Evolutionary conservation across 2,329 filamentous ascomycete genomes (phyloP).

Genomic region (Xylariaceae sp.): DNA sequence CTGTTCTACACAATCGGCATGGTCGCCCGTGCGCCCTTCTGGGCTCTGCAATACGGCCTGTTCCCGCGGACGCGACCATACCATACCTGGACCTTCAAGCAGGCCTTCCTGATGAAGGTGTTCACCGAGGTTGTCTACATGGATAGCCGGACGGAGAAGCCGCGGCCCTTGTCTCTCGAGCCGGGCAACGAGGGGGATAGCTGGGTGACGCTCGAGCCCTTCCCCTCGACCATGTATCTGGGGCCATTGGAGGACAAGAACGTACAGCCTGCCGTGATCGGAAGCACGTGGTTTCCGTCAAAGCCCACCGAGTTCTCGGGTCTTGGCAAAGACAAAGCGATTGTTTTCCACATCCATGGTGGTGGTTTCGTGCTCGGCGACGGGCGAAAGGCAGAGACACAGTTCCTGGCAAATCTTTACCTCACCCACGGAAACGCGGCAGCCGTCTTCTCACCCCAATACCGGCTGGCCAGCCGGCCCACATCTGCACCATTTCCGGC

Average conservation of each 20-base stretch:
- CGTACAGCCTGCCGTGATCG: slow-evolving; percentile 22
- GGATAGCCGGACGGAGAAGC: slow-evolving; percentile 9
- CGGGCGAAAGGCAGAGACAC: slow-evolving; percentile 13
- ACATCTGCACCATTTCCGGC: slow-evolving; percentile 42
- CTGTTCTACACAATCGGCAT: slow-evolving; percentile 12
- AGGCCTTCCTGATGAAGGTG: slow-evolving; percentile 14
- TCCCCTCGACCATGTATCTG: slow-evolving; percentile 17
- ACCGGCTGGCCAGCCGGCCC: slow-evolving; percentile 39
- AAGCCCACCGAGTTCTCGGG: slow-evolving; percentile 10
- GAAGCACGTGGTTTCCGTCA: slow-evolving; percentile 28
- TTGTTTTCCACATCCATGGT: slow-evolving; percentile 26
- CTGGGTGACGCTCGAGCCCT: slow-evolving; percentile 17
- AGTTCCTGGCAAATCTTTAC: slow-evolving; percentile 23
- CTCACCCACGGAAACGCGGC: slow-evolving; percentile 33
- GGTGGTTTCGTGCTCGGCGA: slow-evolving; percentile 23
- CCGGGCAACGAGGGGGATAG: slow-evolving; percentile 19
- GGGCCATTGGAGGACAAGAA: slow-evolving; percentile 18
- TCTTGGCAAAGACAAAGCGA: too few species aligned
- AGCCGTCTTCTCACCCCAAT: slow-evolving; percentile 40
- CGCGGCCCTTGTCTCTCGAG: slow-evolving; percentile 15
- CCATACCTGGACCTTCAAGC: slow-evolving; percentile 19
- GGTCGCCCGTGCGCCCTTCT: slow-evolving; percentile 18
- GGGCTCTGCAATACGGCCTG: slow-evolving; percentile 15
- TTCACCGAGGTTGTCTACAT: slow-evolving; percentile 6
- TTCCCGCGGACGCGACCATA: slow-evolving; percentile 15